Evolutionary conservation across 805 yeast genomes (phyloP).

Genomic region (Jamesozyma piceae): DNA sequence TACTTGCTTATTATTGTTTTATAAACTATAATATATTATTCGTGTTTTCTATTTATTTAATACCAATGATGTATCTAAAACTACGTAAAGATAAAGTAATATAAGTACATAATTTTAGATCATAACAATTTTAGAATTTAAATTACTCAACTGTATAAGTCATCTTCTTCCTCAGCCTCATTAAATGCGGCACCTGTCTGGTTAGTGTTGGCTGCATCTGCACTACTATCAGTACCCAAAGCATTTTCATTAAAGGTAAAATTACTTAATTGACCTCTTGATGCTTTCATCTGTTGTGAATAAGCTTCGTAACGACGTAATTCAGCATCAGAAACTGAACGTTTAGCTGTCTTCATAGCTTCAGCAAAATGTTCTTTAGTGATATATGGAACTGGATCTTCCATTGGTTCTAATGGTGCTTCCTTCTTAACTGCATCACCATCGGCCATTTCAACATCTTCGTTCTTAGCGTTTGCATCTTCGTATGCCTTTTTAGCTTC

Average conservation of each 20-base stretch:
- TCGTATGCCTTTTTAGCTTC: slow-evolving; percentile 59
- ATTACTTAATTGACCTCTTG: slow-evolving; percentile 89
- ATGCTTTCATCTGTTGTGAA: slow-evolving; percentile 90
- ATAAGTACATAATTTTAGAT: no score
- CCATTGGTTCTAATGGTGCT: slow-evolving; percentile 48
- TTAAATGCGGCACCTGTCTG: slow-evolving; percentile 38
- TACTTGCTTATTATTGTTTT: no score
- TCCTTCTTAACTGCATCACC: slow-evolving; percentile 27
- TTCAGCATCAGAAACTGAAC: slow-evolving; percentile 95
- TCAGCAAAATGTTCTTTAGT: slow-evolving; percentile 93
- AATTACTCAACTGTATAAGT: slow-evolving; percentile 41
- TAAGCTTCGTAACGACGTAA: slow-evolving; percentile 97
- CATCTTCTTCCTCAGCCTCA: slow-evolving; percentile 52
- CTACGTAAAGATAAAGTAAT: neutral
- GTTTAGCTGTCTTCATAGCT: slow-evolving; percentile 98
- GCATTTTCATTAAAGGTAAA: slow-evolving; percentile 69
- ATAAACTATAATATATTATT: no score
- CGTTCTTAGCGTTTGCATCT: slow-evolving; percentile 37
- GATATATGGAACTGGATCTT: slow-evolving; percentile 92
- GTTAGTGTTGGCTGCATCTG: slow-evolving; percentile 31
- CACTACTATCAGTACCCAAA: slow-evolving; percentile 42
- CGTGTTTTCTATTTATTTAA: no score
- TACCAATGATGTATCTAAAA: neutral
- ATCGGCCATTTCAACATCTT: slow-evolving; percentile 37
- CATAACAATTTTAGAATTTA: neutral